These are phyloP conservation scores for Alectoria sarmentosa DNA, from an alignment of 495 filamentous ascomycete genomes.

Conservation along the genomic window DNA sequence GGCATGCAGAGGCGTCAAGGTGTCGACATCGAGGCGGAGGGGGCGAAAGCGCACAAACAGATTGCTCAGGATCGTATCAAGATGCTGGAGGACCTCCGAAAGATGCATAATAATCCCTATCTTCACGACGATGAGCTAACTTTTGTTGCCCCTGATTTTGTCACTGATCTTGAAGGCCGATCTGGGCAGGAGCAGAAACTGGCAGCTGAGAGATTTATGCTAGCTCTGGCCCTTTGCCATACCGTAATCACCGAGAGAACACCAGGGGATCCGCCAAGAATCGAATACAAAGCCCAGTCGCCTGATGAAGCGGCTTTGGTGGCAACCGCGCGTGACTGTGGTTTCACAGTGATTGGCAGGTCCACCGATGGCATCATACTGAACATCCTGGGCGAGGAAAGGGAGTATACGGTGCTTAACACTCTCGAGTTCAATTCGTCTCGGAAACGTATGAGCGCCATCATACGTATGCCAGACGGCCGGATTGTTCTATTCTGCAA, in stretches of 20 bases:
- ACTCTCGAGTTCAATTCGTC: constrained; percentile 97
- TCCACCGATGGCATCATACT: constrained; percentile 69
- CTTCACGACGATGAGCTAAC: constrained; percentile 83
- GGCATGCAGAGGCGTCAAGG: constrained; percentile 92
- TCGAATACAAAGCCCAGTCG: constrained; percentile 95
- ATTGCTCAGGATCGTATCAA: constrained; percentile 68
- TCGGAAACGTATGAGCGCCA: constrained; percentile 96
- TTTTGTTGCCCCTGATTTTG: constrained; percentile 84
- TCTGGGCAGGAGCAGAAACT: constrained; percentile 68
- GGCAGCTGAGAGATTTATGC: constrained; percentile 86
- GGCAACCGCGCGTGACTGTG: constrained; percentile 88
- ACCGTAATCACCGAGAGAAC: constrained; percentile 89
- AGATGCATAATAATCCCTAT: constrained; percentile 84
- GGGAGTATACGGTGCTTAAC: constrained; percentile 80
- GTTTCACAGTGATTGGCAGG: constrained; percentile 88
- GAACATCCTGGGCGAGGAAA: constrained; percentile 80
- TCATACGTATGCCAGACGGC: constrained; percentile 92
- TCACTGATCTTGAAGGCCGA: constrained; percentile 70
- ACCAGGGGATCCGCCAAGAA: constrained; percentile 80
- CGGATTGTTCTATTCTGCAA: constrained; percentile 94
- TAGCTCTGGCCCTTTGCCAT: constrained; percentile 90
- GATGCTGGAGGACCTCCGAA: constrained; percentile 66
- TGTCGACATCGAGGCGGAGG: constrained; percentile 74
- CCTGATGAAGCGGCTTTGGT: constrained; percentile 96
- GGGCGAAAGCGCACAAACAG: constrained; percentile 61